Evolutionary conservation across 306 rosid species (phyloP).

Genomic region (Castanea mollissima): DNA sequence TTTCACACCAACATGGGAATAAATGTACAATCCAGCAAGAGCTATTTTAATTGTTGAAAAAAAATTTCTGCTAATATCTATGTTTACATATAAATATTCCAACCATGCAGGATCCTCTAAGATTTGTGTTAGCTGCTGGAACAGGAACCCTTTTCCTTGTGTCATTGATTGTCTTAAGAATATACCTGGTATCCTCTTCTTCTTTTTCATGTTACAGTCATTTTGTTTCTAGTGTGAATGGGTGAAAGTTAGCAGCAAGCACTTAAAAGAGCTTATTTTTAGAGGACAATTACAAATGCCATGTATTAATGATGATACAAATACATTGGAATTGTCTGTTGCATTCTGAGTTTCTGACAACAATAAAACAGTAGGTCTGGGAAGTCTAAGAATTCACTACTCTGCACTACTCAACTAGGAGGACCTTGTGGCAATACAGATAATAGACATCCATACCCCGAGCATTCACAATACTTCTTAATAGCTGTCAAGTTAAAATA

Average conservation of each 20-base stretch:
- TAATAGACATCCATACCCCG: background rate
- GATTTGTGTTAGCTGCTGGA: slow-evolving; percentile 92
- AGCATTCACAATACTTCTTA: background rate
- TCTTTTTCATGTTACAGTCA: slow-evolving; percentile 1
- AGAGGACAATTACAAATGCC: background rate
- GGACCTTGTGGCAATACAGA: background rate
- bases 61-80: slow-evolving; percentile 5
- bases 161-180: slow-evolving; percentile 73
- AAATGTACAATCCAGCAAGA: background rate
- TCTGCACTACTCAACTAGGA: background rate
- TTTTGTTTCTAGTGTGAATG: slow-evolving; percentile 11
- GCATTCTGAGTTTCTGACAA: background rate
- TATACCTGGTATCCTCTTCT: slow-evolving; percentile 68
- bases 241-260: background rate
- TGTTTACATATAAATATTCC: background rate
- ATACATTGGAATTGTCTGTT: background rate
- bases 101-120: slow-evolving; percentile 82
- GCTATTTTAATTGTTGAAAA: slow-evolving; percentile 1
- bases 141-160: slow-evolving; percentile 95
- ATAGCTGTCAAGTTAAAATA: background rate
- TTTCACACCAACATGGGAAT: slow-evolving; percentile 4
- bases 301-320: background rate
- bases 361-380: background rate
- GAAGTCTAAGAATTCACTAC: background rate
- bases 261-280: too few species aligned